Evolutionary conservation across 2,329 filamentous ascomycete genomes (phyloP).

Genomic region (Dothistroma pini): DNA sequence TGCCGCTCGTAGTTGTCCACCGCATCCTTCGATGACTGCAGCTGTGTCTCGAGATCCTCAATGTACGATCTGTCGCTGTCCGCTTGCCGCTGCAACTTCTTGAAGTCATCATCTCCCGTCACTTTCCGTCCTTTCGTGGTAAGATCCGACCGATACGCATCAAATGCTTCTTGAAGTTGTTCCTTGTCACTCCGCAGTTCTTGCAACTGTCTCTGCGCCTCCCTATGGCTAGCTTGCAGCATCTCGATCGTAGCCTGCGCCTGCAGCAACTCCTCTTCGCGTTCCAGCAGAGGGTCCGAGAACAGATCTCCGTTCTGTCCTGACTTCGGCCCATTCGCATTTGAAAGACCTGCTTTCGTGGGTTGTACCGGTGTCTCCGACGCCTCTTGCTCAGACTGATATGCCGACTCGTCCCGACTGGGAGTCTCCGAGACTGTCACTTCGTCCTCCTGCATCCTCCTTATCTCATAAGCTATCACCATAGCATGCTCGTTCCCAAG

Average conservation of each 20-base stretch:
- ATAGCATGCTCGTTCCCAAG: constrained; percentile 33
- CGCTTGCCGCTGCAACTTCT: constrained; percentile 43
- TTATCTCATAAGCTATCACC: constrained; percentile 33
- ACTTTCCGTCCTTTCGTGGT: constrained; percentile 39
- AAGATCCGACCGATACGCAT: constrained; percentile 45
- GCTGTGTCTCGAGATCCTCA: constrained; percentile 47
- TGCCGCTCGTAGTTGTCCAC: constrained; percentile 47
- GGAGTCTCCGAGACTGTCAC: constrained; percentile 25
- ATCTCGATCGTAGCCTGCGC: constrained; percentile 46
- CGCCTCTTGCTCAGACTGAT: constrained; percentile 31
- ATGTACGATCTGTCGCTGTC: constrained; percentile 49
- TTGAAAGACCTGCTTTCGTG: constrained; percentile 1
- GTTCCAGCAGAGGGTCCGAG: constrained; percentile 46
- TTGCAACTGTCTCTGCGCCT: constrained; percentile 43
- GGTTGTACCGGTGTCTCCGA: constrained; percentile 9
- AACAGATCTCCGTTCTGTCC: constrained; percentile 25
- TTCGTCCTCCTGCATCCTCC: constrained; percentile 32
- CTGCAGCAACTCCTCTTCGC: constrained; percentile 49
- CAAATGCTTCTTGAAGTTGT: constrained; percentile 47
- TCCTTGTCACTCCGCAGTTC: constrained; percentile 41
- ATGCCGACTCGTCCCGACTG: constrained; percentile 31
- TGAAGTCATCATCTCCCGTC: constrained; percentile 41
- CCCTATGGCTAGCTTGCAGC: constrained; percentile 40
- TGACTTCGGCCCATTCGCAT: constrained; percentile 21
- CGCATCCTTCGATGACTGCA: constrained; percentile 42